A percentile compares a stretch with the other conserved stretches of the same genome.
These are phyloP conservation scores for Candida awuae DNA, from an alignment of 805 yeast species.

Conservation along the genomic window DNA sequence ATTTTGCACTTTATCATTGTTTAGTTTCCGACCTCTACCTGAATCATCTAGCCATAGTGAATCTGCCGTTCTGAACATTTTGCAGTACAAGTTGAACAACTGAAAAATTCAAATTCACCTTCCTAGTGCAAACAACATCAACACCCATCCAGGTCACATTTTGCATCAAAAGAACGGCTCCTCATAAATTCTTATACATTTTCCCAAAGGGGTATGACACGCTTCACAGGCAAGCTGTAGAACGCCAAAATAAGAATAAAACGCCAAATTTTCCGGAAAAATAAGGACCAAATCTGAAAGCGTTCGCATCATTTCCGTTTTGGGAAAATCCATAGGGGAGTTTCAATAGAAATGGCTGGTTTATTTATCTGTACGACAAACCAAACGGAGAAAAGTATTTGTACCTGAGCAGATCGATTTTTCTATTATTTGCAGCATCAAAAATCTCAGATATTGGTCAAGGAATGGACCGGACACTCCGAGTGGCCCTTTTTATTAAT, in stretches of 20 bases:
- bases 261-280: no score
- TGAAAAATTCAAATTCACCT: background rate
- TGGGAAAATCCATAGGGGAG: no score
- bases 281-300: no score
- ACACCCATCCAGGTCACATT: no score
- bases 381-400: background rate
- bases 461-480: slow-evolving; percentile 77
- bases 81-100: background rate
- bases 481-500: slow-evolving; percentile 77
- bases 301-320: no score
- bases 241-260: no score
- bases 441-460: slow-evolving; percentile 24
- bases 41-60: slow-evolving; percentile 13
- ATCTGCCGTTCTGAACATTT: background rate
- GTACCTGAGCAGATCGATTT: background rate
- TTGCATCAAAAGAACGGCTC: no score
- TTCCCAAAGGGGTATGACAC: no score
- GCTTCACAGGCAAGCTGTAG: no score
- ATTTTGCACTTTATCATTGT: slow-evolving; percentile 6
- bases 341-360: no score
- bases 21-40: background rate
- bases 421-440: background rate
- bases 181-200: no score
- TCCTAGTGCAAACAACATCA: background rate
- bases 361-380: no score